These are phyloP conservation scores for Fusarium sp. DNA, from an alignment of 2,329 filamentous ascomycete genomes.

Conservation along the genomic window DNA sequence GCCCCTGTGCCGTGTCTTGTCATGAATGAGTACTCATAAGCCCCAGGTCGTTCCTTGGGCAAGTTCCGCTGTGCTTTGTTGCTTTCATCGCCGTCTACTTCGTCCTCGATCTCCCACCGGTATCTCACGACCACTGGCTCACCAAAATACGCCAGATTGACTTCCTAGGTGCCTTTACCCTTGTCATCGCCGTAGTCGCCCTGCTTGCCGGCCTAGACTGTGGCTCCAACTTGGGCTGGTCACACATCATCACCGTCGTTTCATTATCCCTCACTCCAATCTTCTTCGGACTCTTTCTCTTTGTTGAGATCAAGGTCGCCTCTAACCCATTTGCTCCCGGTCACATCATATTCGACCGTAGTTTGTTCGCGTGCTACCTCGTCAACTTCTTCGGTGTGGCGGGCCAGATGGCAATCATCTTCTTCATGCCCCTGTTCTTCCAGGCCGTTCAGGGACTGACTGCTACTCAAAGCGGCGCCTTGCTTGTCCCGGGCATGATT, in stretches of 20 bases:
- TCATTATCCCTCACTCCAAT: constrained; percentile 65
- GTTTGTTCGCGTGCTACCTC: constrained; percentile 73
- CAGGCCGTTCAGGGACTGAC: constrained; percentile 75
- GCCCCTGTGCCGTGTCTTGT: not conserved
- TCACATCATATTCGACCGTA: constrained; percentile 75
- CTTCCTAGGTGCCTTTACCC: constrained; percentile 75
- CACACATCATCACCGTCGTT: constrained; percentile 64
- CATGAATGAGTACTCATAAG: not conserved
- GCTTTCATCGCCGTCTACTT: constrained; percentile 73
- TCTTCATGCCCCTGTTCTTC: constrained; percentile 82
- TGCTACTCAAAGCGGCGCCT: constrained; percentile 71
- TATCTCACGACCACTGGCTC: constrained; percentile 70
- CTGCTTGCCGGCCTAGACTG: constrained; percentile 77
- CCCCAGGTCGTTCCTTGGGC: constrained; percentile 73
- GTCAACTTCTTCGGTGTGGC: constrained; percentile 79
- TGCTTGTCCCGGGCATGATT: constrained; percentile 74
- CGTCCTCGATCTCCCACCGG: constrained; percentile 72
- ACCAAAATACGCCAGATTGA: constrained; percentile 76
- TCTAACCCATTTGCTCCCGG: constrained; percentile 79
- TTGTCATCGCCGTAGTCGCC: constrained; percentile 72
- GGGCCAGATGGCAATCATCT: constrained; percentile 67
- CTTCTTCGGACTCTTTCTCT: constrained; percentile 73
- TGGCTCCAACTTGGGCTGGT: constrained; percentile 79
- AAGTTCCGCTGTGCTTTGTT: constrained; percentile 74
- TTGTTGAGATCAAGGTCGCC: constrained; percentile 75